These are phyloP conservation scores for Globisporangium megalacanthum DNA, from an alignment of 352 stramenopile species.

Conservation along the genomic window DNA sequence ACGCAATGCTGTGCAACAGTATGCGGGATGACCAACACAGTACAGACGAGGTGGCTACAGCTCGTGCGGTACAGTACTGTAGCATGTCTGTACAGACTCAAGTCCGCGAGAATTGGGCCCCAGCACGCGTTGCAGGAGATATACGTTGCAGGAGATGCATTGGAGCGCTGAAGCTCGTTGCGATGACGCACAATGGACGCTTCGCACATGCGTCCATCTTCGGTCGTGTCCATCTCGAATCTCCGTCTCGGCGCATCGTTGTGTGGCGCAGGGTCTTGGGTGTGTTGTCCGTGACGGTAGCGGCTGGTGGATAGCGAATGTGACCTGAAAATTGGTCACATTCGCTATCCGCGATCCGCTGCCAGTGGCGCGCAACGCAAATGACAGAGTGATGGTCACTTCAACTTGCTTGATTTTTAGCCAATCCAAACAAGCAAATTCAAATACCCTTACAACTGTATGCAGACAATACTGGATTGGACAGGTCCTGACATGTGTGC, in stretches of 20 bases:
- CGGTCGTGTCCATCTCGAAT: conserved; percentile 28
- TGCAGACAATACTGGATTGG: too few species aligned
- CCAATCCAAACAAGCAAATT: background rate
- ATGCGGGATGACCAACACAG: conserved; percentile 32
- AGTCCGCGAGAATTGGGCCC: conserved; percentile 55
- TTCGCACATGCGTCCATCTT: conserved; percentile 65
- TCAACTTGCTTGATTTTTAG: conserved; percentile 22
- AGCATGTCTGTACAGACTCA: conserved; percentile 66
- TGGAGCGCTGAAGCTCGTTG: conserved; percentile 16
- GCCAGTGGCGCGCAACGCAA: too few species aligned
- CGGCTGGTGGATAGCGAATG: conserved; percentile 11
- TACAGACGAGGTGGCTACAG: conserved; percentile 77
- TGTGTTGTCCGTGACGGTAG: too few species aligned
- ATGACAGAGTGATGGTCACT: conserved; percentile 43
- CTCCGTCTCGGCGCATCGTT: background rate
- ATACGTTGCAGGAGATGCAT: conserved; percentile 34
- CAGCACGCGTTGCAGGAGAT: conserved; percentile 75
- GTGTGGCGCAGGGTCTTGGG: too few species aligned
- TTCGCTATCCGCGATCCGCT: too few species aligned
- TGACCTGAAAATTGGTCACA: too few species aligned
- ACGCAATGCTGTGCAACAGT: too few species aligned
- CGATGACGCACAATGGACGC: conserved; percentile 56
- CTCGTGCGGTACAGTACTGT: conserved; percentile 75
- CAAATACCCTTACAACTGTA: background rate
- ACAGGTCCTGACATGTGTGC: too few species aligned